Evolutionary conservation across 2,329 filamentous ascomycete species (phyloP).

Genomic region (Microthyrium microscopicum): DNA sequence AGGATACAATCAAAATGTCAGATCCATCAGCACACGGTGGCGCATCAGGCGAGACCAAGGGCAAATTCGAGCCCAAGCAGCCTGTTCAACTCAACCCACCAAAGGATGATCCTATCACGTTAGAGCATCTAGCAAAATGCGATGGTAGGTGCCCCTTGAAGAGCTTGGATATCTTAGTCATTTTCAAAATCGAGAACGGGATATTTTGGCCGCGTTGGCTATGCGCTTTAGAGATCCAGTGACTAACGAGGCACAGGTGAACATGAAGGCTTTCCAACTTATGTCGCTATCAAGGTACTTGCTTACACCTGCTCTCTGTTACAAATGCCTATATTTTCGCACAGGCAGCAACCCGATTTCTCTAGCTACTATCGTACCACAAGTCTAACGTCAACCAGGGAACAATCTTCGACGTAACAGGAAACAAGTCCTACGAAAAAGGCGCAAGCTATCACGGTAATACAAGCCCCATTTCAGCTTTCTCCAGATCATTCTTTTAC

Average conservation of each 20-base stretch:
- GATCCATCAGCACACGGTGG: too few species aligned
- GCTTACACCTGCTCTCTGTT: neutral
- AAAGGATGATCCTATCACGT: constrained; percentile 73
- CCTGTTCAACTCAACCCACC: constrained; percentile 64
- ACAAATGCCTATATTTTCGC: too few species aligned
- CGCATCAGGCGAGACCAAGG: constrained; percentile 17
- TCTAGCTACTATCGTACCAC: too few species aligned
- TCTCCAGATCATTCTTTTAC: too few species aligned
- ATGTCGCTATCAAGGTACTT: constrained; percentile 41
- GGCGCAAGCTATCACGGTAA: constrained; percentile 74
- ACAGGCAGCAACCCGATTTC: too few species aligned
- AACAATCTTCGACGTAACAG: constrained; percentile 83
- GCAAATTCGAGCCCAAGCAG: constrained; percentile 58
- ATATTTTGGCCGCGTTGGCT: neutral
- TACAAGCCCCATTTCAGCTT: too few species aligned
- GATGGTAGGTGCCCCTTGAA: constrained; percentile 48
- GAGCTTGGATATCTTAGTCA: neutral
- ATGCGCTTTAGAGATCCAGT: neutral
- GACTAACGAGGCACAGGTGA: constrained; percentile 31
- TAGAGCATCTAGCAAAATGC: constrained; percentile 62
- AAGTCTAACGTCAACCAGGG: constrained; percentile 37
- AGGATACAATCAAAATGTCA: constrained; percentile 4
- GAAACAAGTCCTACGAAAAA: constrained; percentile 71
- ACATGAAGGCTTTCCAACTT: constrained; percentile 42
- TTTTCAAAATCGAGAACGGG: constrained; percentile 1